Conservation (phyloP, 495 filamentous ascomycete species). For the Neurospora sp. region DNA sequence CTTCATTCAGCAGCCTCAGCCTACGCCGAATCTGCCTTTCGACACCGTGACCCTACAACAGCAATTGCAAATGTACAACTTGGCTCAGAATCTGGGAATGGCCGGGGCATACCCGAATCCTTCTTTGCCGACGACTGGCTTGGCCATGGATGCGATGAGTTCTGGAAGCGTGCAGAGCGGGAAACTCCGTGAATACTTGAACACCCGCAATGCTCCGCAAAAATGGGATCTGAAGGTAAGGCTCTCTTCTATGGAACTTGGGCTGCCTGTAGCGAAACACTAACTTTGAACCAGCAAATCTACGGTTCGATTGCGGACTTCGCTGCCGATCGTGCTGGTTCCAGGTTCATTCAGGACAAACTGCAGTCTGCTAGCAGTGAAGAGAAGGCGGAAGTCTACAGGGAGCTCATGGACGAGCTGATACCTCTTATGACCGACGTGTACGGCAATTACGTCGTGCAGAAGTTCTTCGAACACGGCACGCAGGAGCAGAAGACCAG, state of each 20-base stretch:
- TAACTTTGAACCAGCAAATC: slow-evolving; percentile 52
- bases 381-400: slow-evolving; percentile 90
- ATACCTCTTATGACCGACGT: slow-evolving; percentile 91
- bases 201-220: slow-evolving; percentile 47
- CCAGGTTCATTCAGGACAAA: slow-evolving; percentile 92
- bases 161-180: slow-evolving; percentile 60
- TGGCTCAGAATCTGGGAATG: neutral
- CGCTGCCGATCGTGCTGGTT: slow-evolving; percentile 90
- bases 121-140: neutral
- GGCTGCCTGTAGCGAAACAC: neutral
- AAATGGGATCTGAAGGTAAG: slow-evolving; percentile 69
- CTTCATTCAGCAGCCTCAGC: slow-evolving; percentile 16
- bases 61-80: slow-evolving; percentile 9
- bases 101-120: neutral
- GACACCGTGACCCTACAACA: slow-evolving; percentile 8
- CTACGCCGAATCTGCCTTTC: slow-evolving; percentile 9
- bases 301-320: slow-evolving; percentile 88
- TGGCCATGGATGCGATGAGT: neutral
- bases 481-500: slow-evolving; percentile 88
- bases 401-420: slow-evolving; percentile 71
- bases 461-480: slow-evolving; percentile 96
- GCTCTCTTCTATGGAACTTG: neutral
- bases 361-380: slow-evolving; percentile 92
- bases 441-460: slow-evolving; percentile 97
- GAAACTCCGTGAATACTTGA: slow-evolving; percentile 68